Conservation (phyloP, 2,329 filamentous ascomycete species). For the Plenodomus lindquistii region DNA sequence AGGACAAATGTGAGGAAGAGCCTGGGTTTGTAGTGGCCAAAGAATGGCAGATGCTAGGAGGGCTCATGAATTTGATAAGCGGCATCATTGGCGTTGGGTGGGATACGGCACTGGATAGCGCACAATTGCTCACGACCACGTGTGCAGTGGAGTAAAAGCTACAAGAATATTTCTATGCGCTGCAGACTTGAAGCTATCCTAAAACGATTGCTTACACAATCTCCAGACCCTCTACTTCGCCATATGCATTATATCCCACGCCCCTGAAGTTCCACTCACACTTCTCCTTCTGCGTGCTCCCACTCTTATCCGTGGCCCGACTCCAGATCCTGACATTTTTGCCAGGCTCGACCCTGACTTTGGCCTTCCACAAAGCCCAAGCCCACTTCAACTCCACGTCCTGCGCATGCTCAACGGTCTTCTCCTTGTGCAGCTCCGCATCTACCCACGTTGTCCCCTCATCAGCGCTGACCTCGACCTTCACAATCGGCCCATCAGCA, state of each 20-base stretch:
- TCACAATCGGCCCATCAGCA: slow-evolving; percentile 56
- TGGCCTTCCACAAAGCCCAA: slow-evolving; percentile 60
- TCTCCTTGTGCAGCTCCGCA: slow-evolving; percentile 45
- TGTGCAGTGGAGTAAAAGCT: not conserved
- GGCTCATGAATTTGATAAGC: not conserved
- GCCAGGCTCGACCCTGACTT: slow-evolving; percentile 49
- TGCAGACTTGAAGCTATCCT: not conserved
- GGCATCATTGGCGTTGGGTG: not conserved
- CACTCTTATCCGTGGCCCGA: slow-evolving; percentile 58
- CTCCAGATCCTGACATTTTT: slow-evolving; percentile 54
- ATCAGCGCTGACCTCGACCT: slow-evolving; percentile 59
- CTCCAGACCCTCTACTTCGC: slow-evolving; percentile 56
- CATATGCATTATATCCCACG: slow-evolving; percentile 64
- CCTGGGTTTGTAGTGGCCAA: slow-evolving; percentile 35
- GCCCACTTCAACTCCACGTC: slow-evolving; percentile 54
- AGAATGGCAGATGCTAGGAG: not conserved
- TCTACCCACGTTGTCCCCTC: slow-evolving; percentile 56
- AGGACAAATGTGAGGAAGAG: slow-evolving; percentile 57
- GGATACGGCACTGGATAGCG: not conserved
- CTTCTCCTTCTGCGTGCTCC: slow-evolving; percentile 55
- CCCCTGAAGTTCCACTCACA: slow-evolving; percentile 63
- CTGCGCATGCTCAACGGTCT: slow-evolving; percentile 16
- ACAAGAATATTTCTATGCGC: not conserved
- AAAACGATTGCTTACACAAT: slow-evolving; percentile 35
- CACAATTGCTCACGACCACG: too few relatives aligned